Percentiles rank a stretch among this genome's conserved stretches.
Conservation (phyloP, 1,139 yeast species). For the Hanseniaspora uvarum region DNA sequence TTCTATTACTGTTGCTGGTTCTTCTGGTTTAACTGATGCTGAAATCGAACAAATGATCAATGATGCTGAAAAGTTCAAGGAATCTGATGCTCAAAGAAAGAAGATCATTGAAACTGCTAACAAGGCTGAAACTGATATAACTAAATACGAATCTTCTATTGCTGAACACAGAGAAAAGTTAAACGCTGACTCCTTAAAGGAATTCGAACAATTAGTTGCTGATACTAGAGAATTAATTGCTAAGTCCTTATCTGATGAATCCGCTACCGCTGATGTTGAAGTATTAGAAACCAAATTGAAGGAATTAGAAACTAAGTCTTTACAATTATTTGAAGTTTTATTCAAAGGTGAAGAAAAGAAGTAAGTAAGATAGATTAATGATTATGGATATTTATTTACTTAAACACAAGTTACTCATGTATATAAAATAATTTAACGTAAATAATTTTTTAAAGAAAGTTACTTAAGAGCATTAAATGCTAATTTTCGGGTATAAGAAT, state of each 20-base stretch:
- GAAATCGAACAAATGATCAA: conserved; percentile 97
- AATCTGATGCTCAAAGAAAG: conserved; percentile 88
- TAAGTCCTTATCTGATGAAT: conserved; percentile 68
- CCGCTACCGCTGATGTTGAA: conserved; percentile 72
- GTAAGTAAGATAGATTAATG: neutral
- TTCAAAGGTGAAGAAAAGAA: conserved; percentile 52
- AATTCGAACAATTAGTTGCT: conserved; percentile 66
- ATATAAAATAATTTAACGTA: conserved; percentile 2
- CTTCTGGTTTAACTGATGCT: conserved; percentile 90
- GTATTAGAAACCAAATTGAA: conserved; percentile 88
- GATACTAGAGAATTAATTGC: conserved; percentile 82
- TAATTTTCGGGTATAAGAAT: too few relatives aligned
- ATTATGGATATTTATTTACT: neutral
- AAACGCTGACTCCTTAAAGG: conserved; percentile 65
- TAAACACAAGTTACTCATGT: neutral
- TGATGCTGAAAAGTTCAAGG: conserved; percentile 97
- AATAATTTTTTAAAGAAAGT: neutral
- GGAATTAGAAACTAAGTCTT: conserved; percentile 82
- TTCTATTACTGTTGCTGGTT: conserved; percentile 96
- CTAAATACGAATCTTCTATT: conserved; percentile 90
- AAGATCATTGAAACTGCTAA: conserved; percentile 91
- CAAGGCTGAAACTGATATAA: conserved; percentile 94
- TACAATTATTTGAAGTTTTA: conserved; percentile 90
- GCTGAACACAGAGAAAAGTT: conserved; percentile 90
- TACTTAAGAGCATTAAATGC: too few relatives aligned